A percentile compares a stretch with the other conserved stretches of the same genome.
Conservation (phyloP, 1,284 basidiomycete genomes). For the Naganishia sp. region DNA sequence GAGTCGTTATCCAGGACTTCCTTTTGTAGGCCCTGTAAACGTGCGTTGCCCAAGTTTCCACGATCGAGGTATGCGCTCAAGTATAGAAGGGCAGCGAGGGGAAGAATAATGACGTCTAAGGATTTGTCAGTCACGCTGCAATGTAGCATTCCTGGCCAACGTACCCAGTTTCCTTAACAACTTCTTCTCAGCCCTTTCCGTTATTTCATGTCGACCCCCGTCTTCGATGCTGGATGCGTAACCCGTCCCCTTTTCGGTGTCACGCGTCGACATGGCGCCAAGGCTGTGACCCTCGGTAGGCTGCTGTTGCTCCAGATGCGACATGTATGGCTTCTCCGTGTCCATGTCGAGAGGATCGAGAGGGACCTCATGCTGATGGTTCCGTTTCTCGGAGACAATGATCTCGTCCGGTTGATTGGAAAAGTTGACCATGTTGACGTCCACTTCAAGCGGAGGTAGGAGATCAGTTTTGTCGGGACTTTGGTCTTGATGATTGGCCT, state of each 20-base stretch:
- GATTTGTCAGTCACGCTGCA: background rate
- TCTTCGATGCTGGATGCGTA: slow-evolving; percentile 43
- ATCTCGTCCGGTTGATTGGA: slow-evolving; percentile 17
- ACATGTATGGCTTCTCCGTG: slow-evolving; percentile 19
- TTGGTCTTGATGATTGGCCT: background rate
- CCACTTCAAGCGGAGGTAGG: background rate
- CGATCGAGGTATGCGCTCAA: slow-evolving; percentile 55
- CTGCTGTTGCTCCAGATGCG: slow-evolving; percentile 21
- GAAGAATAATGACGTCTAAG: slow-evolving; percentile 51
- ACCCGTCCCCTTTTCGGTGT: slow-evolving; percentile 43
- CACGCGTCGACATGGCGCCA: slow-evolving; percentile 28
- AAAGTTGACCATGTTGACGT: slow-evolving; percentile 20
- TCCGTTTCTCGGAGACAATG: slow-evolving; percentile 13
- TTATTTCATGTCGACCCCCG: slow-evolving; percentile 38
- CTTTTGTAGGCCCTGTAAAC: slow-evolving; percentile 49
- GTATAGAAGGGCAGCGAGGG: slow-evolving; percentile 55
- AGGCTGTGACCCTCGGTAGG: slow-evolving; percentile 27
- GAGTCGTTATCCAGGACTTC: slow-evolving; percentile 45
- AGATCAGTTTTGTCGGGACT: background rate
- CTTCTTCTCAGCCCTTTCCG: slow-evolving; percentile 42
- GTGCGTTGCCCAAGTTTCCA: slow-evolving; percentile 51
- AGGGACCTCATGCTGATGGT: background rate
- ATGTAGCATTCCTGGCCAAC: slow-evolving; percentile 9
- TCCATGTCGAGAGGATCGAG: slow-evolving; percentile 4
- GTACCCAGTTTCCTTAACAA: slow-evolving; percentile 50